phyloP scores from a whole-genome alignment of 1,284 basidiomycete species.

The Heterobasidion annosum region DNA sequence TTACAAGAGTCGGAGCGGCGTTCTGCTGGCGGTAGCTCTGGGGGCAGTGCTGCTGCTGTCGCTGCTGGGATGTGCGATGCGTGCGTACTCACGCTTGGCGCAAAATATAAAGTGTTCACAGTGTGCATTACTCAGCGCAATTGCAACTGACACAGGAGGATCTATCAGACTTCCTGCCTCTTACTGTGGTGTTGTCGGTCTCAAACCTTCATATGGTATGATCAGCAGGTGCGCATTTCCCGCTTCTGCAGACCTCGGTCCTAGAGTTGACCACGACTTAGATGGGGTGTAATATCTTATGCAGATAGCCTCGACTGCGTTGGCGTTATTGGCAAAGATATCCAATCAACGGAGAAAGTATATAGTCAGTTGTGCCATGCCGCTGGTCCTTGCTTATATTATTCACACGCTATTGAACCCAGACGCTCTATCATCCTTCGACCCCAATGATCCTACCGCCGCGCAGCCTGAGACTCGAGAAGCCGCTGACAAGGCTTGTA shows the following conservation, averaged over 20 bases:
- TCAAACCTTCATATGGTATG: constrained; percentile 94
- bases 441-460: constrained; percentile 76
- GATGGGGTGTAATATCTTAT: constrained; percentile 89
- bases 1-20: constrained; percentile 32
- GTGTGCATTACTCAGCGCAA: constrained; percentile 44
- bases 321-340: constrained; percentile 64
- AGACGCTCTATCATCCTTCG: constrained; percentile 63
- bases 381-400: background rate
- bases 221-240: constrained; percentile 57
- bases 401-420: background rate
- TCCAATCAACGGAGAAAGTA: constrained; percentile 40
- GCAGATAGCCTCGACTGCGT: constrained; percentile 95
- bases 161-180: constrained; percentile 89
- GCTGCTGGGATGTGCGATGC: constrained; percentile 71
- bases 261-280: constrained; percentile 18
- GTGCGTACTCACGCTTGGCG: constrained; percentile 33
- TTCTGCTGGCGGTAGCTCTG: constrained; percentile 78
- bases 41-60: constrained; percentile 78
- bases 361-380: constrained; percentile 46
- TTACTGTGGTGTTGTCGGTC: constrained; percentile 86
- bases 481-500: constrained; percentile 15
- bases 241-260: background rate
- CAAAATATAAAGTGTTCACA: background rate
- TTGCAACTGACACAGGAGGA: constrained; percentile 95
- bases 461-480: constrained; percentile 35